These are phyloP conservation scores for Colletotrichum camelliae DNA, from an alignment of 2,329 filamentous ascomycete genomes.

Conservation along the genomic window DNA sequence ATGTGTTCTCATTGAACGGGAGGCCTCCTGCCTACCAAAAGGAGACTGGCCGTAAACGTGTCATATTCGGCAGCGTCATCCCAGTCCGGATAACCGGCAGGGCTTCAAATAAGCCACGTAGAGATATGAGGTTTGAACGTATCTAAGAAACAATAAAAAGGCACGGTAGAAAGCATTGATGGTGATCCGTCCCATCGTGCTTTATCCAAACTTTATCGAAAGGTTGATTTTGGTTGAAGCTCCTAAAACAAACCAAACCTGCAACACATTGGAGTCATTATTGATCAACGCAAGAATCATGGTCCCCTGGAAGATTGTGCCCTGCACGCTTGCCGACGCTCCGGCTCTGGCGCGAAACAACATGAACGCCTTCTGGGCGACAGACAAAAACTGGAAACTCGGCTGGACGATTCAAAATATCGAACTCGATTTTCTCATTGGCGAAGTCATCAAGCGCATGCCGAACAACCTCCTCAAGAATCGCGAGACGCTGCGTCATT, in stretches of 20 bases:
- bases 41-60: not conserved
- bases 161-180: not conserved
- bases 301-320: not conserved
- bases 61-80: not conserved
- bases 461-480: slow-evolving; percentile 24
- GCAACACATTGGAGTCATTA: not conserved
- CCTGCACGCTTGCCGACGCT: slow-evolving; percentile 25
- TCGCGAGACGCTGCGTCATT: slow-evolving; percentile 23
- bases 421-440: slow-evolving; percentile 16
- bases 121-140: not conserved
- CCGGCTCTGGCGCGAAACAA: slow-evolving; percentile 27
- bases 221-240: not conserved
- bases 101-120: not conserved
- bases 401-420: slow-evolving; percentile 13
- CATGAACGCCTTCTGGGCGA: slow-evolving; percentile 29
- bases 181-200: not conserved
- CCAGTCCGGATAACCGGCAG: not conserved
- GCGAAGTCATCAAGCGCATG: slow-evolving; percentile 12
- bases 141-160: not conserved
- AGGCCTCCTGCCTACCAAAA: not conserved
- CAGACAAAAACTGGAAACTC: slow-evolving; percentile 26
- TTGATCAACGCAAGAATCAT: not conserved
- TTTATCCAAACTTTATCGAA: not conserved
- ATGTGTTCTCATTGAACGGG: not conserved
- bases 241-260: not conserved